These are phyloP conservation scores for Anthoceros angustus DNA, from an alignment of 225 moss, liverwort and hornwort species.

Conservation along the genomic window DNA sequence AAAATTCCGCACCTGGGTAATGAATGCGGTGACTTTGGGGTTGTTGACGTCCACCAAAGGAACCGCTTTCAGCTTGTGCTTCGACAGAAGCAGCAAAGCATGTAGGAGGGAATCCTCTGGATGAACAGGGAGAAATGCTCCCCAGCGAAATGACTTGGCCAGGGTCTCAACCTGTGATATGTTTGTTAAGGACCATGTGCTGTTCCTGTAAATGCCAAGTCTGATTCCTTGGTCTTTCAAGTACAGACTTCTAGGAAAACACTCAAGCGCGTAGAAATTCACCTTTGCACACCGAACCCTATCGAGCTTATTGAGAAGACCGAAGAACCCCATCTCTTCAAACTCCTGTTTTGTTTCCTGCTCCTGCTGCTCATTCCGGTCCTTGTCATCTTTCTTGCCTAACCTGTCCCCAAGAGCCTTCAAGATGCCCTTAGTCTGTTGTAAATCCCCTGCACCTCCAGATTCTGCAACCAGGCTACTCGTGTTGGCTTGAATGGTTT, in stretches of 20 bases:
- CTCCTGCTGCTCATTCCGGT: not conserved
- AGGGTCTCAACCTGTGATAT: constrained; percentile 44
- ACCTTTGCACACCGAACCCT: constrained; percentile 32
- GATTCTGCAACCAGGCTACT: not conserved
- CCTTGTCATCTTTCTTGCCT: not conserved
- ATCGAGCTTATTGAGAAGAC: constrained; percentile 38
- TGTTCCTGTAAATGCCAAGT: too few relatives aligned
- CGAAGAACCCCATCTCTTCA: constrained; percentile 38
- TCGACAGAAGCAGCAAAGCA: constrained; percentile 58
- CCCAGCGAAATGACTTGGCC: constrained; percentile 71
- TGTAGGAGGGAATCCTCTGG: constrained; percentile 48
- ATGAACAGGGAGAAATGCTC: constrained; percentile 56
- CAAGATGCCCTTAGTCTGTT: not conserved
- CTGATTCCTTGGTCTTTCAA: too few relatives aligned
- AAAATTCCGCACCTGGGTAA: constrained; percentile 39
- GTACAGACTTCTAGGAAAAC: not conserved
- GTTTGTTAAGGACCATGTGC: not conserved
- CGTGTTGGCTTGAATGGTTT: constrained; percentile 1
- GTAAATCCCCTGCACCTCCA: not conserved
- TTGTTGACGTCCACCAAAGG: constrained; percentile 44
- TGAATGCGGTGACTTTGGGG: constrained; percentile 37
- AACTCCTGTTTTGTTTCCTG: constrained; percentile 5
- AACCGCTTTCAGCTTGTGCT: constrained; percentile 54
- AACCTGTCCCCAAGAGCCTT: not conserved
- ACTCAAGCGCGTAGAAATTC: not conserved